Conservation (phyloP, 768 basidiomycete genomes). For the Mycena amicta region DNA sequence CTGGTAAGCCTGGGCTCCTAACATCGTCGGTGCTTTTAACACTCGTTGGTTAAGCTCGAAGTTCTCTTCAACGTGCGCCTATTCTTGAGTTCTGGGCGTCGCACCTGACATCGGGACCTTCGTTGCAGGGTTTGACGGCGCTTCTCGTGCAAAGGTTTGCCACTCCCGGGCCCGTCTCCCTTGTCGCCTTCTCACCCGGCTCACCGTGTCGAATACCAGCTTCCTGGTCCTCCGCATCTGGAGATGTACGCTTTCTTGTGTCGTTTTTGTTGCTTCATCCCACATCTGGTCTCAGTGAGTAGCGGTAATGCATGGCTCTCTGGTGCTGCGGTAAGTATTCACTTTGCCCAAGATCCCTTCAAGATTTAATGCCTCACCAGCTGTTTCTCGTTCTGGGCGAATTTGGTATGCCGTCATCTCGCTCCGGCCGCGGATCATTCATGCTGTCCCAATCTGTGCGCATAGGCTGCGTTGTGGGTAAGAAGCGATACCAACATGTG, state of each 20-base stretch:
- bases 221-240: conserved; percentile 51
- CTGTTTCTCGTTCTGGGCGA: conserved; percentile 39
- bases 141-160: conserved; percentile 50
- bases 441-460: no score
- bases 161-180: no score
- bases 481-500: no score
- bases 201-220: conserved; percentile 23
- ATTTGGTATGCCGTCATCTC: conserved; percentile 37
- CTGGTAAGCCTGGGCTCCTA: conserved; percentile 31
- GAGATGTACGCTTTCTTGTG: conserved; percentile 40
- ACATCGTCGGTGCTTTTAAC: not conserved
- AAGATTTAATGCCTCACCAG: conserved; percentile 20
- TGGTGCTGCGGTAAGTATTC: conserved; percentile 36
- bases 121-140: conserved; percentile 43
- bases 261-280: not conserved
- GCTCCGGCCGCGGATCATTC: no score
- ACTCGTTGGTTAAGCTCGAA: conserved; percentile 38
- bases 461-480: no score
- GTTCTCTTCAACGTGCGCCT: conserved; percentile 50
- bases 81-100: not conserved
- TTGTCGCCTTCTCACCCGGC: conserved; percentile 4
- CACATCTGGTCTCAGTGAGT: conserved; percentile 41
- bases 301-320: conserved; percentile 39
- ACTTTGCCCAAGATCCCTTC: not conserved
- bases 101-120: conserved; percentile 1